phyloP scores from a whole-genome alignment of 1,139 yeast species.

The Trichomonascaceae sp. region DNA sequence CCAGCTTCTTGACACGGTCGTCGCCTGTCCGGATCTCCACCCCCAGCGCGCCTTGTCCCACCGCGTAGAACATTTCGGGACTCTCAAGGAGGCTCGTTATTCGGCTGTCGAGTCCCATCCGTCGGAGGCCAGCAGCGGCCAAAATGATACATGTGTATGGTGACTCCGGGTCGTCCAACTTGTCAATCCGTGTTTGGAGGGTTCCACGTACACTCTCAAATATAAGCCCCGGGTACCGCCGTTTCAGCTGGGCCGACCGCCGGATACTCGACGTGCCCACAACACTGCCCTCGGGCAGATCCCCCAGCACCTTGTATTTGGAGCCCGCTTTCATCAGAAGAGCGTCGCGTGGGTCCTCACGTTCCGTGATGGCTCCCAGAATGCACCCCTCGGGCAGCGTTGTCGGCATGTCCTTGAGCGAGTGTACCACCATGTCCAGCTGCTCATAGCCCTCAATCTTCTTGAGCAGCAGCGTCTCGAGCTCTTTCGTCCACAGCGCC shows the following conservation, averaged over 20 bases:
- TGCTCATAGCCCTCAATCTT: constrained; percentile 44
- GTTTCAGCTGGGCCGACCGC: constrained; percentile 68
- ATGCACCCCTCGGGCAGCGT: constrained; percentile 79
- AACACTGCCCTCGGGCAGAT: constrained; percentile 71
- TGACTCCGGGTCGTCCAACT: constrained; percentile 59
- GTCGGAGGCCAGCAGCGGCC: constrained; percentile 83
- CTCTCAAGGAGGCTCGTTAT: constrained; percentile 51
- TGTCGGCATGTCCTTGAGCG: constrained; percentile 87
- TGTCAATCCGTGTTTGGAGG: constrained; percentile 64
- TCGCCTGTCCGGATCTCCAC: constrained; percentile 74
- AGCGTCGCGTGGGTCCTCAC: constrained; percentile 92
- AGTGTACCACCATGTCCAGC: constrained; percentile 84
- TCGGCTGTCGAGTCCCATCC: constrained; percentile 59
- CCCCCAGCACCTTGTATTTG: constrained; percentile 47
- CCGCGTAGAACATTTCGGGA: constrained; percentile 91
- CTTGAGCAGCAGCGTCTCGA: constrained; percentile 62
- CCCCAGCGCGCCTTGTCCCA: constrained; percentile 96
- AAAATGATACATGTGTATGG: constrained; percentile 65
- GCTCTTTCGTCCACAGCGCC: constrained; percentile 90
- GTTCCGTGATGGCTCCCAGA: constrained; percentile 70
- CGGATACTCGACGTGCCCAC: constrained; percentile 94
- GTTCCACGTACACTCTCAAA: constrained; percentile 85
- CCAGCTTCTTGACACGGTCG: constrained; percentile 42
- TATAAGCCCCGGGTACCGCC: constrained; percentile 40
- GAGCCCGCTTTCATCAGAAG: constrained; percentile 65